A percentile compares a stretch with the other conserved stretches of the same genome.
These are phyloP conservation scores for Anisogramma anomala DNA, from an alignment of 2,329 filamentous ascomycete genomes.

Conservation along the genomic window DNA sequence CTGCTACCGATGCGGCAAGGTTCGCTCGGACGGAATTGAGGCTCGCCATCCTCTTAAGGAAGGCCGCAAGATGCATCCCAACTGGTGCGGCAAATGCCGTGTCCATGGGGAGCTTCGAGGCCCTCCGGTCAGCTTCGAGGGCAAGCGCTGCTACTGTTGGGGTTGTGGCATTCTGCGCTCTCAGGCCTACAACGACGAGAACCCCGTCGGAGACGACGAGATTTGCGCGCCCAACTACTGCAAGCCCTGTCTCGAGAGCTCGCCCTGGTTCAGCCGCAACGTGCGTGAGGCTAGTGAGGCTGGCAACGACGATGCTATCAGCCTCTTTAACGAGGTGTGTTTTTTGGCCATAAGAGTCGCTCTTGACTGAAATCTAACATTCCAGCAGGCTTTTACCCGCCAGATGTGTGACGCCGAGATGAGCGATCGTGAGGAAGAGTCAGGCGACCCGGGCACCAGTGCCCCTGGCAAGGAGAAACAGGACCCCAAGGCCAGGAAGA, in stretches of 20 bases:
- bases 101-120: constrained; percentile 3
- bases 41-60: constrained; percentile 22
- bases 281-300: constrained; percentile 13
- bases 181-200: constrained; percentile 10
- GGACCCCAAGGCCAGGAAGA: not conserved
- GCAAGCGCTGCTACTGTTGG: constrained; percentile 13
- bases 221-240: constrained; percentile 11
- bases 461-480: constrained; percentile 11
- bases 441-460: not conserved
- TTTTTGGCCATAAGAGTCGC: not conserved
- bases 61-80: constrained; percentile 22
- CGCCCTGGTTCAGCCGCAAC: constrained; percentile 7
- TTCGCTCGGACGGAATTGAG: constrained; percentile 30
- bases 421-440: constrained; percentile 11
- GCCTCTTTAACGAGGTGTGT: constrained; percentile 5
- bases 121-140: constrained; percentile 2
- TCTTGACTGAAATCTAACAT: not conserved
- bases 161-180: constrained; percentile 14
- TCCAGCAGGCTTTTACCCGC: constrained; percentile 9
- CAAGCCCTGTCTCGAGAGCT: constrained; percentile 10
- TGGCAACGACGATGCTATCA: constrained; percentile 5
- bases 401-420: constrained; percentile 12
- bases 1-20: constrained; percentile 31
- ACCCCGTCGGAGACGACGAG: constrained; percentile 2
- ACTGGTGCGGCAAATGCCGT: constrained; percentile 27